phyloP scores from a whole-genome alignment of 495 filamentous ascomycete species.

The Corynascus novoguineensis region DNA sequence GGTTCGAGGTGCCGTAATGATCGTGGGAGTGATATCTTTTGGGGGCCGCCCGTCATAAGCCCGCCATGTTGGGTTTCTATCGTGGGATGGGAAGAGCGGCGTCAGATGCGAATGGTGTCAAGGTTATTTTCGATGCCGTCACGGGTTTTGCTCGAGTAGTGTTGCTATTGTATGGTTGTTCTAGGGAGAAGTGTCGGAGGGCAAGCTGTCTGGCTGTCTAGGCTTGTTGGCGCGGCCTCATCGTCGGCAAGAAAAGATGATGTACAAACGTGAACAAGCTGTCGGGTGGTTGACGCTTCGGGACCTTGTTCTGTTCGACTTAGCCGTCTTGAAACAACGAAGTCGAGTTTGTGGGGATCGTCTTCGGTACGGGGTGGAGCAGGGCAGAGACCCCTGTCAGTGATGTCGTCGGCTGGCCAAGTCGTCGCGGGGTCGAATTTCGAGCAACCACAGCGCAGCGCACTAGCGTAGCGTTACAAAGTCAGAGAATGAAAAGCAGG shows the following conservation, averaged over 20 bases:
- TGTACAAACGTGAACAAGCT: not conserved
- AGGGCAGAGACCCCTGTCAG: not conserved
- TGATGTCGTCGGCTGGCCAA: not conserved
- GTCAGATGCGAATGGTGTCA: not conserved
- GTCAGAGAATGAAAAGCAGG: too few species aligned
- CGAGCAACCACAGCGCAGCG: not conserved
- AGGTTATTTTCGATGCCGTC: not conserved
- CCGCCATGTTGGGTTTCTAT: conserved; percentile 1
- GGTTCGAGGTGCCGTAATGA: not conserved
- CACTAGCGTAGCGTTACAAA: too few species aligned
- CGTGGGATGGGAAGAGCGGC: too few species aligned
- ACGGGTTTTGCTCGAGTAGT: too few species aligned
- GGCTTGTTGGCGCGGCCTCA: not conserved
- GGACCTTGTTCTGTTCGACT: not conserved
- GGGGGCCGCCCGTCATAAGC: not conserved
- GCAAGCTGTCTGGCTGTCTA: not conserved
- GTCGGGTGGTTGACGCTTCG: not conserved
- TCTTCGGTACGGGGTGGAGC: not conserved
- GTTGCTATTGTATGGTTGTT: too few species aligned
- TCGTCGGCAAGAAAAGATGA: not conserved
- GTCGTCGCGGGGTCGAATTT: not conserved
- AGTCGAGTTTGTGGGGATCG: conserved; percentile 7
- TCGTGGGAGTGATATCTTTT: not conserved
- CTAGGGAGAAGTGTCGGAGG: too few species aligned
- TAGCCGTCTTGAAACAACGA: conserved; percentile 4